phyloP scores from a whole-genome alignment of 1,139 yeast species.

The Martiniozyma asiatica region DNA sequence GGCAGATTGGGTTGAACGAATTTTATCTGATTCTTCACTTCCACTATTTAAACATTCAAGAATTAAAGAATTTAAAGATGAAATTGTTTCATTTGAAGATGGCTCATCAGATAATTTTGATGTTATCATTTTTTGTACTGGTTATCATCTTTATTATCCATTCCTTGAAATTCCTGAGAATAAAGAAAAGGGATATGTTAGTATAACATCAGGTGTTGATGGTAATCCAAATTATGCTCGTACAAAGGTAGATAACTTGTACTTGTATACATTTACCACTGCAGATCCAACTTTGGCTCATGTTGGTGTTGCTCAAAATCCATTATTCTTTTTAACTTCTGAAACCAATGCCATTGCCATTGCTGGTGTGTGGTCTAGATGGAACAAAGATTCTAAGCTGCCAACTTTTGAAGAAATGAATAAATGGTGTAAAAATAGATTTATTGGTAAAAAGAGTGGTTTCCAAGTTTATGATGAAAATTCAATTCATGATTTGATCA shows the following conservation, averaged over 20 bases:
- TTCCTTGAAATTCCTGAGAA: slow-evolving; percentile 23
- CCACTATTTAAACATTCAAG: slow-evolving; percentile 8
- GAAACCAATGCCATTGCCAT: slow-evolving; percentile 34
- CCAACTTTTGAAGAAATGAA: slow-evolving; percentile 17
- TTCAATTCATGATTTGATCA: slow-evolving; percentile 21
- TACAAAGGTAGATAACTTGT: slow-evolving; percentile 24
- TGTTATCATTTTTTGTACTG: slow-evolving; percentile 32
- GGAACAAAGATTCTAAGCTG: slow-evolving; percentile 10
- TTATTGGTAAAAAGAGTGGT: slow-evolving; percentile 16
- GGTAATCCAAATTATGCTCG: slow-evolving; percentile 12
- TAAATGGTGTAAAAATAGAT: slow-evolving; percentile 13
- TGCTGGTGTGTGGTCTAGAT: slow-evolving; percentile 36
- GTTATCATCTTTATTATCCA: slow-evolving; percentile 32
- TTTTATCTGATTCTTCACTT: slow-evolving; percentile 6
- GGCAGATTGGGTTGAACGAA: slow-evolving; percentile 7
- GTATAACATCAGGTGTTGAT: slow-evolving; percentile 11
- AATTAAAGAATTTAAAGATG: slow-evolving; percentile 9
- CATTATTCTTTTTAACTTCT: slow-evolving; percentile 31
- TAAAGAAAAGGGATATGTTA: slow-evolving; percentile 13
- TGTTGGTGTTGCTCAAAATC: slow-evolving; percentile 30
- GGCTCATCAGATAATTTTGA: slow-evolving; percentile 27
- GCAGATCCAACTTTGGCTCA: slow-evolving; percentile 32
- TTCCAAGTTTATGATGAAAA: slow-evolving; percentile 24
- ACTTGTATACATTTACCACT: slow-evolving; percentile 28
- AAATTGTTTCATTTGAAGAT: slow-evolving; percentile 25